Base-by-base conservation (phyloP, 345 rosid genomes). In the Microthlaspi erraticum region DNA sequence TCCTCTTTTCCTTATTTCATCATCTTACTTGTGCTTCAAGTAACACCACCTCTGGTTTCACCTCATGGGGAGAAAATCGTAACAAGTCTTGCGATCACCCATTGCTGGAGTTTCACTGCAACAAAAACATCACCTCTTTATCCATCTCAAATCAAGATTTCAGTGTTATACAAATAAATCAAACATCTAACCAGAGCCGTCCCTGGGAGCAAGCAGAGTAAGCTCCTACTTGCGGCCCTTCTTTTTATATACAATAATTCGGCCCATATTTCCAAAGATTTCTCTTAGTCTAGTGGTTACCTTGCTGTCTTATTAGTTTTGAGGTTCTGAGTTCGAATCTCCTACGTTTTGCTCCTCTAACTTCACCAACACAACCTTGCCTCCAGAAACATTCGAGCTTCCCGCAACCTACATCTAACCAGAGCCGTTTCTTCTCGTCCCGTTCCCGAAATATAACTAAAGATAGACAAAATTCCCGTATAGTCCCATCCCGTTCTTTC, bases 11-110 rank as follows among this genome's bases (percentile, higher is more conserved):
- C 34, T 16, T 71, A n/a, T 12, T 61, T 13, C 36, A 61, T 45
- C 44, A 4, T 31, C 1, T 49, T 49, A 53, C 68, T 43, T 46
- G 43, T 34, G 53, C 66, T 16, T 20, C 60, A 46, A 17, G 66
- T 52, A 56, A n/a, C 0, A 68, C 65, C 0, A 26, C 49, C n/a
- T n/a, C n/a, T n/a, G n/a, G n/a, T 3, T 87, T 36, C 41, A 89
- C 89, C 26, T 87, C 81, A 52, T 75, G 74, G 83, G 86, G 88
- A 18, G 42, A 7, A 2, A 17, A 1, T 4, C 60, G 76, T 4
- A 7, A 1, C 0, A 0, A 0, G 0, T 0, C 0, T 5, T 87
- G 88, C 18, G 88, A 86, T 10, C 50, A 70, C 63, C 85, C 69
- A 0, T 49, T 1, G 1, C 17, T 83, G 13, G 5, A 66, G 70